Conservation (phyloP, 371 early-diverging fungal genomes). For the Capillidium rhysosporum region DNA sequence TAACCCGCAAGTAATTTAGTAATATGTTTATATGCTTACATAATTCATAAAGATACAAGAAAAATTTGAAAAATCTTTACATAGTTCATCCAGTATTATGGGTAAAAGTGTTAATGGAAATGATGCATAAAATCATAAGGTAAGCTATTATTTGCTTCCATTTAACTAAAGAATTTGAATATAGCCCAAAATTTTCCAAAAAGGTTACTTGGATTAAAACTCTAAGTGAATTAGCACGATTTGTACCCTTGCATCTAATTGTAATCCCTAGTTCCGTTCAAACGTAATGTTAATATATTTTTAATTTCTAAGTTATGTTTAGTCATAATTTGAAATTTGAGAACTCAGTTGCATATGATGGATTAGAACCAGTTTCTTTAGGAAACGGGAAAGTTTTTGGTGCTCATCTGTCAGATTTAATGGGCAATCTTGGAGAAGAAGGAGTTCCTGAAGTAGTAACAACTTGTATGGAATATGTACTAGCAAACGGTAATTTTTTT, state of each 20-base stretch:
- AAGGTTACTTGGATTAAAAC: slow-evolving; percentile 64
- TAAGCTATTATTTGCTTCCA: slow-evolving; percentile 11
- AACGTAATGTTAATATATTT: slow-evolving; percentile 24
- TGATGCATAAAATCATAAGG: slow-evolving; percentile 51
- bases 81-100: slow-evolving; percentile 68
- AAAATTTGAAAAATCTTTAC: slow-evolving; percentile 76
- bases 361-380: slow-evolving; percentile 9
- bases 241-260: slow-evolving; percentile 47
- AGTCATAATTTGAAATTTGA: slow-evolving; percentile 20
- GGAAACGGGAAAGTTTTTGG: slow-evolving; percentile 24
- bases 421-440: slow-evolving; percentile 35
- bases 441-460: slow-evolving; percentile 35
- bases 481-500: slow-evolving; percentile 16
- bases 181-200: slow-evolving; percentile 73
- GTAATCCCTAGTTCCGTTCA: slow-evolving; percentile 57
- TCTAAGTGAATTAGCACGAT: slow-evolving; percentile 37
- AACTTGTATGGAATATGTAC: slow-evolving; percentile 29
- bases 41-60: slow-evolving; percentile 44
- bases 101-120: slow-evolving; percentile 39
- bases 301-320: background rate
- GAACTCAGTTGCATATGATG: slow-evolving; percentile 11
- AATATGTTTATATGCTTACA: background rate
- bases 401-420: slow-evolving; percentile 30
- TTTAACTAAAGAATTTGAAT: background rate
- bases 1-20: slow-evolving; percentile 39